Evolutionary conservation across 2,329 filamentous ascomycete species (phyloP).

Genomic region (Talaromyces sp.): DNA sequence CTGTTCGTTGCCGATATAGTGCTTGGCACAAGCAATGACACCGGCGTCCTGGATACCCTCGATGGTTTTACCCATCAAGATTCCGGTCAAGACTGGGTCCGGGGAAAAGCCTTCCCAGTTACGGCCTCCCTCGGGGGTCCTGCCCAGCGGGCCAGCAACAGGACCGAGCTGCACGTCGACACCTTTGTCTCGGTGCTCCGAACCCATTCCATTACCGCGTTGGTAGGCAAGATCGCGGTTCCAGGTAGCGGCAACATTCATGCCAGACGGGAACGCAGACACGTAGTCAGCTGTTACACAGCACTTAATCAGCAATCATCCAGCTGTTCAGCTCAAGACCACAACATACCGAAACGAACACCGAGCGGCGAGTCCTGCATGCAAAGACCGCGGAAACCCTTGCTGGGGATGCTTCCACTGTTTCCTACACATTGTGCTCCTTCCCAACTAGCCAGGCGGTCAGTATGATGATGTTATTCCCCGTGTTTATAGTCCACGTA

Average conservation of each 20-base stretch:
- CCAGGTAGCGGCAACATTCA: conserved; percentile 79
- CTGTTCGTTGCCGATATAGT: conserved; percentile 70
- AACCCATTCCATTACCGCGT: conserved; percentile 68
- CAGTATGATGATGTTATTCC: not conserved
- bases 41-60: conserved; percentile 77
- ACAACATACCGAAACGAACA: conserved; percentile 57
- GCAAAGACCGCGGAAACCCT: conserved; percentile 67
- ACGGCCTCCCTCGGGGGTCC: conserved; percentile 61
- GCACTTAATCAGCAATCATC: not conserved
- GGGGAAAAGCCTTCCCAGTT: conserved; percentile 66
- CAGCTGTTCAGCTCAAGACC: not conserved
- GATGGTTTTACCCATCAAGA: conserved; percentile 66
- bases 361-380: conserved; percentile 82
- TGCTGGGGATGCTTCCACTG: conserved; percentile 43
- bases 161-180: conserved; percentile 72
- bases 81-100: conserved; percentile 70
- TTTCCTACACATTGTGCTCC: conserved; percentile 74
- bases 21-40: conserved; percentile 78
- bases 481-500: conserved; percentile 40
- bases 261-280: conserved; percentile 73
- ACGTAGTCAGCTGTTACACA: conserved; percentile 60
- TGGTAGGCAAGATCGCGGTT: conserved; percentile 65
- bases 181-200: conserved; percentile 70
- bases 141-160: conserved; percentile 68
- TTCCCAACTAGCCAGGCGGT: conserved; percentile 49